Conservation (phyloP, 2,329 filamentous ascomycete genomes). For the Pyrenochaeta sp. region DNA sequence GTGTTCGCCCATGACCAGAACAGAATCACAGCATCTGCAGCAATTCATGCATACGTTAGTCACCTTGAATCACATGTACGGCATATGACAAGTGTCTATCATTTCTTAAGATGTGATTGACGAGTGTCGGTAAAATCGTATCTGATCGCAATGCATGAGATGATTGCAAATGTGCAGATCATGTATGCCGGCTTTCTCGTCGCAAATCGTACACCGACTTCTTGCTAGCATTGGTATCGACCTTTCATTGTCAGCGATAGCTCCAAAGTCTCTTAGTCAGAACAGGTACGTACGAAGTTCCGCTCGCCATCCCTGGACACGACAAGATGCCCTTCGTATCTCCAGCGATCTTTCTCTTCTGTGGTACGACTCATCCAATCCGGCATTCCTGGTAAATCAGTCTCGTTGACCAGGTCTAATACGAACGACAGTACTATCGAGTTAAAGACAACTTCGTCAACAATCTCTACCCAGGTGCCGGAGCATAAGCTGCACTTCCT, state of each 20-base stretch:
- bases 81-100: too few relatives aligned
- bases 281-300: slow-evolving; percentile 18
- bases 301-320: slow-evolving; percentile 15
- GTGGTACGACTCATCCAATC: neutral
- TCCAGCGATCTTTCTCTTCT: slow-evolving; percentile 10
- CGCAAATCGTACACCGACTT: slow-evolving; percentile 11
- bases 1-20: too few relatives aligned
- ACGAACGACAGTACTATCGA: slow-evolving; percentile 26
- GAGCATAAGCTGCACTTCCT: slow-evolving; percentile 20
- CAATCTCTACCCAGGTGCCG: slow-evolving; percentile 37
- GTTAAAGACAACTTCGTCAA: slow-evolving; percentile 34
- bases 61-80: too few relatives aligned
- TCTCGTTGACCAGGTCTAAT: slow-evolving; percentile 33
- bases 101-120: too few relatives aligned
- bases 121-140: too few relatives aligned
- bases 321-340: slow-evolving; percentile 19
- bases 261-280: neutral
- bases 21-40: too few relatives aligned
- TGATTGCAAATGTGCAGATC: too few relatives aligned
- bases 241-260: slow-evolving; percentile 6
- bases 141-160: too few relatives aligned
- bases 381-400: neutral
- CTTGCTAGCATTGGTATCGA: slow-evolving; percentile 6
- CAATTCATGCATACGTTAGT: too few relatives aligned
- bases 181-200: too few relatives aligned